Evolutionary conservation across 352 stramenopile species (phyloP).

Genomic region (Globisporangium yorkense): DNA sequence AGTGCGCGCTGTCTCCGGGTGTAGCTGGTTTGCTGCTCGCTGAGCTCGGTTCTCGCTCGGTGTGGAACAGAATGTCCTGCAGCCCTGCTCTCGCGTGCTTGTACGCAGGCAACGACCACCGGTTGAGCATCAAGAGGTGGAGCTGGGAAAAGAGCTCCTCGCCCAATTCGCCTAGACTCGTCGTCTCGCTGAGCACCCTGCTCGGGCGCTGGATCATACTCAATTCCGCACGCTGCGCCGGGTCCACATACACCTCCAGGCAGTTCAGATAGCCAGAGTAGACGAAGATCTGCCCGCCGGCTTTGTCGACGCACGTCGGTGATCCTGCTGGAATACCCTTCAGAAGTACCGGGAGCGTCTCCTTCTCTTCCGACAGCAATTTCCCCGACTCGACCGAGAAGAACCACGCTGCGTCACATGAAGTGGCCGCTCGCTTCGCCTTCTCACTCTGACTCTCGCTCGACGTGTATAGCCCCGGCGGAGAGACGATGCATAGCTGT

Average conservation of each 20-base stretch:
- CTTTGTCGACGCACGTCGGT: conserved; percentile 48
- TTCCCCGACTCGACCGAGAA: conserved; percentile 47
- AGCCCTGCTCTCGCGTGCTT: conserved; percentile 38
- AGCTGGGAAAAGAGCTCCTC: conserved; percentile 26
- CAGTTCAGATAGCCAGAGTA: conserved; percentile 70
- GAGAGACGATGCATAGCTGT: conserved; percentile 59
- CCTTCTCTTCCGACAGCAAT: conserved; percentile 18
- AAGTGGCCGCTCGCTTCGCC: conserved; percentile 34
- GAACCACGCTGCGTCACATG: conserved; percentile 62
- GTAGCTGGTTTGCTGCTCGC: conserved; percentile 7
- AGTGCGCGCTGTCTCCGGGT: conserved; percentile 1
- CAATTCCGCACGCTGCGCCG: conserved; percentile 1
- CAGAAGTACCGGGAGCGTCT: conserved; percentile 32
- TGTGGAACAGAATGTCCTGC: conserved; percentile 43
- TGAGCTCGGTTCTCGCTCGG: conserved; percentile 20
- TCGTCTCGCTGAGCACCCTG: conserved; percentile 1
- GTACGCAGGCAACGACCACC: conserved; percentile 35
- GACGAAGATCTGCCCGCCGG: conserved; percentile 44
- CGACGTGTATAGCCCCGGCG: conserved; percentile 46
- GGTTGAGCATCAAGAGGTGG: conserved; percentile 25
- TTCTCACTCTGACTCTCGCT: conserved; percentile 31
- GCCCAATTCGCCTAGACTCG: conserved; percentile 22
- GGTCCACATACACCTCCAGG: conserved; percentile 45
- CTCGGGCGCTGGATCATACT: conserved; percentile 1
- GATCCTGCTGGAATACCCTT: conserved; percentile 59